Conservation (phyloP, 2,329 filamentous ascomycete genomes). For the Cytospora chrysosperma region DNA sequence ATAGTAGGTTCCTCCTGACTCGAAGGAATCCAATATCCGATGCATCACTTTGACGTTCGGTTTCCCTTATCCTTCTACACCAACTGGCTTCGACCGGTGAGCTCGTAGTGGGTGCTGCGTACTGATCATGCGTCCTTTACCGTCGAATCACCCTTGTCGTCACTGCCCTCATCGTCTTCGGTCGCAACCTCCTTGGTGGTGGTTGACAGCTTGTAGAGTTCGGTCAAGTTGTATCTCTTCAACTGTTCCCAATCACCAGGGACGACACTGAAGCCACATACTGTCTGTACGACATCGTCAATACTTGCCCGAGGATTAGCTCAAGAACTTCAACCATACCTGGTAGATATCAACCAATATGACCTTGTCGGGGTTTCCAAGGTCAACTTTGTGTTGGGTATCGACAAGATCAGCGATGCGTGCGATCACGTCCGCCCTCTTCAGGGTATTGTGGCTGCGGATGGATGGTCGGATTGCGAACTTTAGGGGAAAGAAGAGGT, state of each 20-base stretch:
- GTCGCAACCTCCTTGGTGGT: constrained; percentile 13
- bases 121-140: neutral
- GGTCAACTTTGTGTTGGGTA: constrained; percentile 69
- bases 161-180: constrained; percentile 12
- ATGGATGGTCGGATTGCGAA: constrained; percentile 83
- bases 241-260: constrained; percentile 70
- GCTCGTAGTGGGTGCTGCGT: neutral
- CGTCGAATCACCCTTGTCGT: neutral
- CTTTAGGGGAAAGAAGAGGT: constrained; percentile 40
- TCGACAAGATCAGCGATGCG: constrained; percentile 66
- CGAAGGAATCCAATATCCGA: neutral
- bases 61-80: neutral
- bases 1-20: neutral
- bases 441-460: constrained; percentile 69
- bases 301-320: neutral
- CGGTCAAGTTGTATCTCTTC: constrained; percentile 76
- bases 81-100: neutral
- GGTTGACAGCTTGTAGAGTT: constrained; percentile 56
- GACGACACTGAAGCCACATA: constrained; percentile 78
- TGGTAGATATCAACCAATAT: constrained; percentile 80
- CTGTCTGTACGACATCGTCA: constrained; percentile 49
- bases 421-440: constrained; percentile 68
- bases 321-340: constrained; percentile 43
- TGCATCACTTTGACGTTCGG: neutral
- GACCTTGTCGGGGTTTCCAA: constrained; percentile 74